phyloP scores from a whole-genome alignment of 2,329 filamentous ascomycete species.

The Microcera coccophila region DNA sequence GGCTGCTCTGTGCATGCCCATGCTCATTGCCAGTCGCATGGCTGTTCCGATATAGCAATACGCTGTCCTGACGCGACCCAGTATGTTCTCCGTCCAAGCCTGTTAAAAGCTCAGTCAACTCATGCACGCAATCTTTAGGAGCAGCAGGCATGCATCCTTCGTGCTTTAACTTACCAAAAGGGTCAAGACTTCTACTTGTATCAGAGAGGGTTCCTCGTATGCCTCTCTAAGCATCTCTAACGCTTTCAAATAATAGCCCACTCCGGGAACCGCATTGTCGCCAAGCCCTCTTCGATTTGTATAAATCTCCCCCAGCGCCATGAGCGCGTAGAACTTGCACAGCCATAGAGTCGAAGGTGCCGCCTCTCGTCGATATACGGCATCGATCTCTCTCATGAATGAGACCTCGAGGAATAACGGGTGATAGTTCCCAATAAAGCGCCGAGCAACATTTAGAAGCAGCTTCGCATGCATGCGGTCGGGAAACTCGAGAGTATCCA shows the following conservation, averaged over 20 bases:
- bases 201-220: conserved; percentile 41
- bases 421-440: conserved; percentile 32
- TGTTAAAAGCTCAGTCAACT: background rate
- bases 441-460: conserved; percentile 25
- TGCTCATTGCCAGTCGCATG: conserved; percentile 38
- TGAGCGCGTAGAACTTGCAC: conserved; percentile 43
- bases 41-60: conserved; percentile 32
- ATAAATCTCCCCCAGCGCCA: conserved; percentile 44
- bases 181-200: conserved; percentile 41
- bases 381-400: conserved; percentile 35
- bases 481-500: conserved; percentile 17
- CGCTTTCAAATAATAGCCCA: conserved; percentile 40
- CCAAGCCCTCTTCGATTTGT: conserved; percentile 33
- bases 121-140: background rate
- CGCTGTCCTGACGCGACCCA: conserved; percentile 33
- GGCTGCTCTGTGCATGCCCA: conserved; percentile 40
- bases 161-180: conserved; percentile 19
- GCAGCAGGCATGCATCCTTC: background rate
- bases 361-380: conserved; percentile 32
- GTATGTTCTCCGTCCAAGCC: conserved; percentile 31
- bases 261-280: conserved; percentile 36
- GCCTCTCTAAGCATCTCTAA: conserved; percentile 39
- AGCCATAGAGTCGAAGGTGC: conserved; percentile 30
- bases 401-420: conserved; percentile 33
- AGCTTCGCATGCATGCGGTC: conserved; percentile 30